Evolutionary conservation across 805 yeast genomes (phyloP).

Genomic region (Cyberlindnera petersonii): DNA sequence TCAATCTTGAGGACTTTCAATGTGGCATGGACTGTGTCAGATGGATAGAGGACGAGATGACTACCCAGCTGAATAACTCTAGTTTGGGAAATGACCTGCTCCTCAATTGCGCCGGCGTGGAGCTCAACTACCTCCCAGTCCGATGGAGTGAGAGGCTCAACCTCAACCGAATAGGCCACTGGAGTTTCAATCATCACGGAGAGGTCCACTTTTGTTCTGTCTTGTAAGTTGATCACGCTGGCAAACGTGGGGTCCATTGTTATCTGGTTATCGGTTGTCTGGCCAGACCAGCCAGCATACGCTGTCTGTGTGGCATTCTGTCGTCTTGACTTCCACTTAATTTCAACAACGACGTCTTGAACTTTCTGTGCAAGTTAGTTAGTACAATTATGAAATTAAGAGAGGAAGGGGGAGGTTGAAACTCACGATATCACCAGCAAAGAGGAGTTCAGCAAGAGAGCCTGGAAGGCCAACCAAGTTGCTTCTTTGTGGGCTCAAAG

Average conservation of each 20-base stretch:
- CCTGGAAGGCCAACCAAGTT: conserved; percentile 12
- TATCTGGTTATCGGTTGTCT: conserved; percentile 32
- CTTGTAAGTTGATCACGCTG: conserved; percentile 41
- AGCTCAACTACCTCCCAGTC: conserved; percentile 93
- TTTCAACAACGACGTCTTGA: conserved; percentile 55
- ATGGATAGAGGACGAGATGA: conserved; percentile 64
- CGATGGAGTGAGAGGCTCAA: conserved; percentile 71
- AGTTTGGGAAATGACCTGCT: conserved; percentile 70
- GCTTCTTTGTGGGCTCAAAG: conserved; percentile 3
- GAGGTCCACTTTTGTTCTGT: conserved; percentile 38
- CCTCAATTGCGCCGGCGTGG: conserved; percentile 74
- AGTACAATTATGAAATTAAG: not conserved
- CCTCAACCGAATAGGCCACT: conserved; percentile 56
- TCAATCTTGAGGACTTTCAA: conserved; percentile 48
- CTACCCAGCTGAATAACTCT: conserved; percentile 65
- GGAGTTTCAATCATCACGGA: conserved; percentile 46
- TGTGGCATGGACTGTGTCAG: conserved; percentile 55
- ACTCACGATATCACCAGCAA: conserved; percentile 47
- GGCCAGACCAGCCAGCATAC: conserved; percentile 70
- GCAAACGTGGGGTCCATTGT: conserved; percentile 73
- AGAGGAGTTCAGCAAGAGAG: conserved; percentile 27
- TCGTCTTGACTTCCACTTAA: conserved; percentile 33
- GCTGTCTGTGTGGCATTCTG: conserved; percentile 24
- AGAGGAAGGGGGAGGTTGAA: not conserved
- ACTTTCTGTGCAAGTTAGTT: conserved; percentile 27